Percentiles rank a stretch among this genome's conserved stretches.
These are phyloP conservation scores for Begonia masoniana DNA, from an alignment of 306 rosid species.

Conservation along the genomic window DNA sequence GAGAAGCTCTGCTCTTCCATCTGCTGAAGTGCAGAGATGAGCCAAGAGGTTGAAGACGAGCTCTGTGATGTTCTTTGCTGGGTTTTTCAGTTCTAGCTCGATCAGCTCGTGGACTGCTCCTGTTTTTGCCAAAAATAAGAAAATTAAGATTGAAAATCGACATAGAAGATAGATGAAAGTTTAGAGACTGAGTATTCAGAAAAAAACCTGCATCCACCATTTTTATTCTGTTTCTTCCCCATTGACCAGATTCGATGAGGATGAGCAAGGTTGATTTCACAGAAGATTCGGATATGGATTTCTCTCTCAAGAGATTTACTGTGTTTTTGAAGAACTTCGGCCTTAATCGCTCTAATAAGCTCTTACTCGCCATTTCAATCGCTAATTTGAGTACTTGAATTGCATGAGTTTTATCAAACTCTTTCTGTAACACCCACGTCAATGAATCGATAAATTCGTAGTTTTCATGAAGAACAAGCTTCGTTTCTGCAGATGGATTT, in stretches of 20 bases:
- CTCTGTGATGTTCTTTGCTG: slow-evolving; percentile 28
- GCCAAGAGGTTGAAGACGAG: slow-evolving; percentile 37
- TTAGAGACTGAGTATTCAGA: no score
- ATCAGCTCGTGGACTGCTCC: slow-evolving; percentile 19
- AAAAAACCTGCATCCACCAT: slow-evolving; percentile 34
- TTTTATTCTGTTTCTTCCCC: slow-evolving; percentile 73
- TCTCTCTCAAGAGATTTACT: no score
- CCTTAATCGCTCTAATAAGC: slow-evolving; percentile 22
- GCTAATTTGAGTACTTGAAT: slow-evolving; percentile 36
- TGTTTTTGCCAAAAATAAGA: no score
- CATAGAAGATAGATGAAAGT: no score
- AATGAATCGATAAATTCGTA: no score
- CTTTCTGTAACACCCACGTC: no score
- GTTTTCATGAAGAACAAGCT: neutral
- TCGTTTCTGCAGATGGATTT: neutral
- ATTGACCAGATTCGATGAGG: slow-evolving; percentile 44
- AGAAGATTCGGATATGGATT: no score
- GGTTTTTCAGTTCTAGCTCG: slow-evolving; percentile 30
- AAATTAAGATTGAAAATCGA: no score
- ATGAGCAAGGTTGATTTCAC: slow-evolving; percentile 53
- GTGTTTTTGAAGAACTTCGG: slow-evolving; percentile 13
- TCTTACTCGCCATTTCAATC: slow-evolving; percentile 35
- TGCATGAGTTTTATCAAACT: slow-evolving; percentile 9
- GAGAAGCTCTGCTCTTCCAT: slow-evolving; percentile 62
- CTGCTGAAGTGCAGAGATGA: slow-evolving; percentile 60